Conservation (phyloP, 768 basidiomycete genomes). For the Russula virescens region DNA sequence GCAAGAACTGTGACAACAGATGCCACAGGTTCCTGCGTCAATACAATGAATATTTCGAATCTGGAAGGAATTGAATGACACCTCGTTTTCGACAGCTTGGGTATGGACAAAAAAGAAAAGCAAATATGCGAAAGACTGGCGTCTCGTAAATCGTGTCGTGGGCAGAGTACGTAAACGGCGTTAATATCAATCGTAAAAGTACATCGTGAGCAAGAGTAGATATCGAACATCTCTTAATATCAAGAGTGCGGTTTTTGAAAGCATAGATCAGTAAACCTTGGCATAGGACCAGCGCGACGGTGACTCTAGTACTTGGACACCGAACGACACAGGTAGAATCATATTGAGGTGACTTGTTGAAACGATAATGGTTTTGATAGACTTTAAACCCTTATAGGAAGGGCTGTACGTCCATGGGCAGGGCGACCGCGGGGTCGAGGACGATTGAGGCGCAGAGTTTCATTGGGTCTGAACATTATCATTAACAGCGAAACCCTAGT, state of each 20-base stretch:
- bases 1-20: neutral
- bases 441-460: slow-evolving; percentile 40
- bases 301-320: no score
- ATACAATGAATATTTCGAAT: neutral
- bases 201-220: slow-evolving; percentile 20
- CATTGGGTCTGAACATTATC: slow-evolving; percentile 33
- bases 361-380: neutral
- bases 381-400: slow-evolving; percentile 3
- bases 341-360: neutral
- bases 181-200: slow-evolving; percentile 16
- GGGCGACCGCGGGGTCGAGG: slow-evolving; percentile 43
- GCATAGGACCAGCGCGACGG: neutral
- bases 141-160: slow-evolving; percentile 9
- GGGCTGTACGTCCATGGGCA: slow-evolving; percentile 29
- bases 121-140: neutral
- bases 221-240: neutral
- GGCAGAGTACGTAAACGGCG: slow-evolving; percentile 6
- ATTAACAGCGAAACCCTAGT: neutral
- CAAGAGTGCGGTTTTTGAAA: neutral
- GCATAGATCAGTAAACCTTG: slow-evolving; percentile 2
- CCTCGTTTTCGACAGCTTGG: neutral
- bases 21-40: neutral
- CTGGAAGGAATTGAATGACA: neutral
- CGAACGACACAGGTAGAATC: neutral
- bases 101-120: neutral